Conservation (phyloP, 1,139 yeast genomes). For the Blastobotrys indianensis region DNA sequence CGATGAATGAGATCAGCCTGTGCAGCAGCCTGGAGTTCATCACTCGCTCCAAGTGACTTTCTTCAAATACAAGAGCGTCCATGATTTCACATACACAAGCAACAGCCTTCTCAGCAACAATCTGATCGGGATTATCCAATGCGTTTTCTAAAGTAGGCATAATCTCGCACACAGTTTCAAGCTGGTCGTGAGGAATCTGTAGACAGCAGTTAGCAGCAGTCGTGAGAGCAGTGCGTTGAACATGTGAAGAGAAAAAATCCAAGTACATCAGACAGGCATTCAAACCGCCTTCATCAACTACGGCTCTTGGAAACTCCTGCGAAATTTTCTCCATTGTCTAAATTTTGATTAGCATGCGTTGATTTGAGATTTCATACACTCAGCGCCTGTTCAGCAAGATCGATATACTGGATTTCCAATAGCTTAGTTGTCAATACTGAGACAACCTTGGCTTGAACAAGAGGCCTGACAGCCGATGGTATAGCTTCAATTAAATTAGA, state of each 20-base stretch:
- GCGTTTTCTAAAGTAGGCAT: slow-evolving; percentile 60
- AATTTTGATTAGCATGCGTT: neutral
- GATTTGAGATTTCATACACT: slow-evolving; percentile 43
- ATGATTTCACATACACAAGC: slow-evolving; percentile 59
- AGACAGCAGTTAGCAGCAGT: slow-evolving; percentile 75
- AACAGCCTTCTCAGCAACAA: slow-evolving; percentile 67
- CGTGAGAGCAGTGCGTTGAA: slow-evolving; percentile 75
- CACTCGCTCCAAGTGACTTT: slow-evolving; percentile 45
- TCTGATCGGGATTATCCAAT: slow-evolving; percentile 55
- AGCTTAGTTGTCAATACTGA: slow-evolving; percentile 62
- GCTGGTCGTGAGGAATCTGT: slow-evolving; percentile 42
- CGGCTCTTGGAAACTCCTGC: slow-evolving; percentile 32
- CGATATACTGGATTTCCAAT: slow-evolving; percentile 74
- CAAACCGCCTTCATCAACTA: slow-evolving; percentile 50
- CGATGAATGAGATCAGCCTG: slow-evolving; percentile 22
- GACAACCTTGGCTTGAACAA: slow-evolving; percentile 63
- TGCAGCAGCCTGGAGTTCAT: slow-evolving; percentile 27
- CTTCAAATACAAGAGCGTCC: slow-evolving; percentile 45
- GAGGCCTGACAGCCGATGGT: slow-evolving; percentile 57
- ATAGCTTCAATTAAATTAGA: slow-evolving; percentile 77
- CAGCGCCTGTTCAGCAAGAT: slow-evolving; percentile 86
- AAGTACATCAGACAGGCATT: slow-evolving; percentile 64
- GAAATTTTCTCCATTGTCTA: slow-evolving; percentile 36
- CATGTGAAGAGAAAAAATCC: slow-evolving; percentile 85
- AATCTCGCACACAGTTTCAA: slow-evolving; percentile 47